Conservation (phyloP, 352 stramenopile species). For the Pythium utonaiense region DNA sequence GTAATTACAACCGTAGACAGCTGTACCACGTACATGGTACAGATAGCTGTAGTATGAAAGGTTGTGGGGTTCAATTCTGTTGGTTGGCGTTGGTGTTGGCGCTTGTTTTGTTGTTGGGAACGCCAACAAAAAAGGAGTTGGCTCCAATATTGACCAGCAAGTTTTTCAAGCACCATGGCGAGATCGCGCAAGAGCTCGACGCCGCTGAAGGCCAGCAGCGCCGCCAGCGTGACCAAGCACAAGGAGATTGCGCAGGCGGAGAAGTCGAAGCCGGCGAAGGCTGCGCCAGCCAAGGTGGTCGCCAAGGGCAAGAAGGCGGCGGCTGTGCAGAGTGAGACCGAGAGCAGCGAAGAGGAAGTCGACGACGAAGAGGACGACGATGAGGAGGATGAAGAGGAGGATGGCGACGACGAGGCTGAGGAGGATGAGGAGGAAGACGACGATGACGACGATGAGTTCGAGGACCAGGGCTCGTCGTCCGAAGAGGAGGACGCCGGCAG, state of each 20-base stretch:
- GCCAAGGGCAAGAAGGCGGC: constrained; percentile 2
- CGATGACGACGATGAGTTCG: constrained; percentile 65
- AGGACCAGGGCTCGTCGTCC: constrained; percentile 83
- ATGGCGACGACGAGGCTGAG: constrained; percentile 40
- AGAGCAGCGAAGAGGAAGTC: constrained; percentile 43
- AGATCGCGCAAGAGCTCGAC: constrained; percentile 17
- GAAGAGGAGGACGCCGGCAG: constrained; percentile 64
- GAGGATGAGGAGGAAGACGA: constrained; percentile 43
- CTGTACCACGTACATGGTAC: constrained; percentile 13
- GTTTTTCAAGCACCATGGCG: constrained; percentile 12
- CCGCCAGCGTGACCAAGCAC: constrained; percentile 15
- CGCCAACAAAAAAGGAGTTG: constrained; percentile 4
- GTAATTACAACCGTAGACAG: constrained; percentile 5
- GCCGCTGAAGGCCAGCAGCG: constrained; percentile 27
- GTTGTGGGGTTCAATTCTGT: constrained; percentile 22
- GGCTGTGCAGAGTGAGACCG: constrained; percentile 41
- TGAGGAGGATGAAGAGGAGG: constrained; percentile 47
- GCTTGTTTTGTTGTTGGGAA: background rate
- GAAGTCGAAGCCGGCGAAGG: background rate
- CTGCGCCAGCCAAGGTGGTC: constrained; percentile 4
- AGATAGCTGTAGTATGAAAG: constrained; percentile 18
- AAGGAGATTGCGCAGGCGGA: constrained; percentile 13
- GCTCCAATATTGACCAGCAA: constrained; percentile 19
- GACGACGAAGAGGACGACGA: constrained; percentile 46
- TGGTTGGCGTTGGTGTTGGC: constrained; percentile 23